Base-by-base conservation (phyloP, 306 rosid genomes). In the Rosa chinensis region DNA sequence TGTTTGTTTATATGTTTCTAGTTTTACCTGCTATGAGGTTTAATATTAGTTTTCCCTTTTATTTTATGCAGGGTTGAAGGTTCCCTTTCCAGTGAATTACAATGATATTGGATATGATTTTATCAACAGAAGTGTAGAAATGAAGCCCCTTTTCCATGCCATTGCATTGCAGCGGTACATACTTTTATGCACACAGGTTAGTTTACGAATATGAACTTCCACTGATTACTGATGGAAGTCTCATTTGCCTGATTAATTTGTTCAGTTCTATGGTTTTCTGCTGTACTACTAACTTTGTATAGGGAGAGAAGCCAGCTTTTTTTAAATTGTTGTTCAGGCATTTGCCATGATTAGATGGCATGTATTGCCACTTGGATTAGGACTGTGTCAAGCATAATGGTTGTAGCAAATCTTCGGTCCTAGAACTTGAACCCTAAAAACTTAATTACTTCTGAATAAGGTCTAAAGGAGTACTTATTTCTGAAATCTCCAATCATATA, bases 141-240 rank as follows among this genome's bases (percentile, higher is more conserved):
- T 44, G 68, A 90, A 86, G 62, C 90, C 92, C 44, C 87, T 94
- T 72, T 91, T 89, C 74, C 84, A 94, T 85, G 85, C 89, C 77
- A 68, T 79, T 43, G 97, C 92, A n/a, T 89, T 94, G 83, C 97
- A 94, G 86, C 99, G 89, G 77, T 94, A 89, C 80, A 91, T 94
- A 80, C 97, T 94, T 64, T 73, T 94, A 42, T 94, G 99, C 77
- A 21, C 92, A 63, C 99, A 94, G 99, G 99, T 94, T 53, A 86
- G 48, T 16, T 39, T 74, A 66, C 72, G 42, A 61, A 39, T 55
- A 20, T 16, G 20, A 55, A 69, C 73, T 53, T 8, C 53, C 58
- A n/a, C 52, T 32, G 37, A 52, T 64, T 18, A 78, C 74, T 52
- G 73, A 42, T 44, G 37, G 35, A 44, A 21, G 21, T 72, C 63